Percentiles rank a stretch among this genome's conserved stretches.
Conservation (phyloP, 306 rosid genomes). For the Ziziphus jujuba region DNA sequence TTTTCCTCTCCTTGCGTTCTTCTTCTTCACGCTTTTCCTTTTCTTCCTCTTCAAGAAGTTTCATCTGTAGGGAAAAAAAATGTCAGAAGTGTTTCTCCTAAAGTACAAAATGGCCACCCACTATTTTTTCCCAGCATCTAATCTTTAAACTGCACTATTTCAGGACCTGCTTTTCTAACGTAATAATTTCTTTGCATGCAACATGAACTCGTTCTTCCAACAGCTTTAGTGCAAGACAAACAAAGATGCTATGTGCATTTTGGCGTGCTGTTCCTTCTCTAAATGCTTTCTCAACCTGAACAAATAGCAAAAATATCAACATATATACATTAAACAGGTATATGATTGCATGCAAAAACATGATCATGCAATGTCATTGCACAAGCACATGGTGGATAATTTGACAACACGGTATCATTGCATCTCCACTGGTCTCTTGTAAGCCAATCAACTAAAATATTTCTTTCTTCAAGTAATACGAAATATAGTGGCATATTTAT, state of each 20-base stretch:
- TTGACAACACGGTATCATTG: neutral
- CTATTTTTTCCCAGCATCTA: slow-evolving; percentile 5
- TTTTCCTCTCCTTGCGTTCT: slow-evolving; percentile 94
- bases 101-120: slow-evolving; percentile 8
- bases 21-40: slow-evolving; percentile 97
- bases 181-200: slow-evolving; percentile 96
- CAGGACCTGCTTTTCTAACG: slow-evolving; percentile 90
- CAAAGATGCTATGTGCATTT: slow-evolving; percentile 99
- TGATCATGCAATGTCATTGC: neutral
- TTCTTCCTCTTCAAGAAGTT: slow-evolving; percentile 99
- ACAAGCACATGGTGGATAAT: neutral
- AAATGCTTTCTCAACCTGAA: slow-evolving; percentile 98
- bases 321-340: neutral
- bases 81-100: slow-evolving; percentile 29
- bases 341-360: neutral
- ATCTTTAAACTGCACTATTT: slow-evolving; percentile 29
- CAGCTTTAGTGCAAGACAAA: slow-evolving; percentile 88
- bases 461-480: too few species aligned
- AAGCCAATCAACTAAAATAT: neutral
- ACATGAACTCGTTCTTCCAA: slow-evolving; percentile 97
- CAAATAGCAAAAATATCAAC: slow-evolving; percentile 27
- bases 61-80: slow-evolving; percentile 56
- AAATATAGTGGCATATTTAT: too few species aligned
- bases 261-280: slow-evolving; percentile 99
- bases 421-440: neutral